Evolutionary conservation across 2,329 filamentous ascomycete genomes (phyloP).

Genomic region (Coniochaeta sp.): DNA sequence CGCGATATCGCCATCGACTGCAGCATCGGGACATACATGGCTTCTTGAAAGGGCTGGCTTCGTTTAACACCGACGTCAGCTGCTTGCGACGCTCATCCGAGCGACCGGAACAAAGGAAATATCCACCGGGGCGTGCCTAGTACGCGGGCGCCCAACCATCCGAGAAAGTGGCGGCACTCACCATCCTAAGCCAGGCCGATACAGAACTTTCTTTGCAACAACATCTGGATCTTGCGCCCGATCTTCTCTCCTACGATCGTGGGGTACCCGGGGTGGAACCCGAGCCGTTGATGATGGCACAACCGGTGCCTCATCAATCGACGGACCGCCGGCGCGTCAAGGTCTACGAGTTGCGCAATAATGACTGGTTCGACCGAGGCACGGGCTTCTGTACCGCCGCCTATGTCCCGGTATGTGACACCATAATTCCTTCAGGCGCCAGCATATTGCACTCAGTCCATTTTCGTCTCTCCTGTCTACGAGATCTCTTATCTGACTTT

Average conservation of each 20-base stretch:
- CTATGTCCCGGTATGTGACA: constrained; percentile 58
- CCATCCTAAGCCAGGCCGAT: constrained; percentile 45
- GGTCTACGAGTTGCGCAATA: constrained; percentile 96
- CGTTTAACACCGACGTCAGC: not conserved
- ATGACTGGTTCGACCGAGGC: constrained; percentile 98
- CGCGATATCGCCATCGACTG: not conserved
- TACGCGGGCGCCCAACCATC: constrained; percentile 19
- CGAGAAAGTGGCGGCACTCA: constrained; percentile 48
- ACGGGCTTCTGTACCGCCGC: constrained; percentile 90
- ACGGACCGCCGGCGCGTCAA: constrained; percentile 78
- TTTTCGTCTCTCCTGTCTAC: constrained; percentile 2
- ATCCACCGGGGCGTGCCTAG: constrained; percentile 23
- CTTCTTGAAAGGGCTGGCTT: not conserved
- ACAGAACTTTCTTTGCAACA: constrained; percentile 53
- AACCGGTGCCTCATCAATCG: constrained; percentile 61
- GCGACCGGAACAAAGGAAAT: not conserved
- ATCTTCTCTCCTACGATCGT: constrained; percentile 42
- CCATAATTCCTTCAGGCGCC: constrained; percentile 5
- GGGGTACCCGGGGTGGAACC: constrained; percentile 45
- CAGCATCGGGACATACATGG: not conserved
- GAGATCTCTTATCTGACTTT: constrained; percentile 1
- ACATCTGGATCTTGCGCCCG: constrained; percentile 49
- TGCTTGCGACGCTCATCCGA: not conserved
- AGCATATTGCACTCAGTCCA: not conserved
- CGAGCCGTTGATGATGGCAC: constrained; percentile 64